Percentiles rank a stretch among this genome's conserved stretches.
phyloP scores from a whole-genome alignment of 2,329 filamentous ascomycete genomes.

The Hirsutella minnesotensis region DNA sequence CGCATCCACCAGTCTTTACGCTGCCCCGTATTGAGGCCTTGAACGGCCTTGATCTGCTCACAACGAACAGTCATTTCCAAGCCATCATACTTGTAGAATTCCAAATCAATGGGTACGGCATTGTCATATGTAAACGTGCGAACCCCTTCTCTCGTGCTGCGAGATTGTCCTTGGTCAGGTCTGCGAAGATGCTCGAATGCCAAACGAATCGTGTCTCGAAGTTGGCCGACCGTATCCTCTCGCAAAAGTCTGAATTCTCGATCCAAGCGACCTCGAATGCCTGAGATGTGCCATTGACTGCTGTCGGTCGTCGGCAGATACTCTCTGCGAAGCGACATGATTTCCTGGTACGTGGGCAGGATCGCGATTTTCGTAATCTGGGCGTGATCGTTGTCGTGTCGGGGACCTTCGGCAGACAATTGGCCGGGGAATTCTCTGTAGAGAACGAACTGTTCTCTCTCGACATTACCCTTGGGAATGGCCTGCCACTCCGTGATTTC shows the following conservation, averaged over 20 bases:
- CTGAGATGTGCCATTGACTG: slow-evolving; percentile 20
- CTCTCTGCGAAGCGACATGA: slow-evolving; percentile 26
- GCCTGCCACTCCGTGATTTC: slow-evolving; percentile 6
- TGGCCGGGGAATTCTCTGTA: slow-evolving; percentile 20
- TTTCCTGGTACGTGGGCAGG: slow-evolving; percentile 36
- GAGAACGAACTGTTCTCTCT: slow-evolving; percentile 17
- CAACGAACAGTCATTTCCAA: slow-evolving; percentile 33
- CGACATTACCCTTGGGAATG: slow-evolving; percentile 4
- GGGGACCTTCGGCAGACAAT: slow-evolving; percentile 17
- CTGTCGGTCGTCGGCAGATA: slow-evolving; percentile 30
- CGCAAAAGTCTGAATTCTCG: slow-evolving; percentile 43
- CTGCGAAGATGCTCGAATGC: slow-evolving; percentile 22
- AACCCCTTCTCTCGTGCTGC: slow-evolving; percentile 11
- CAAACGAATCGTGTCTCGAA: slow-evolving; percentile 34
- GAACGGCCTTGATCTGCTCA: slow-evolving; percentile 25
- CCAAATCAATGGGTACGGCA: slow-evolving; percentile 16
- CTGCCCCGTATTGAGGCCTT: slow-evolving; percentile 10
- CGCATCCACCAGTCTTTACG: slow-evolving; percentile 38
- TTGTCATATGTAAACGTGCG: slow-evolving; percentile 16
- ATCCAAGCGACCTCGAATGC: slow-evolving; percentile 37
- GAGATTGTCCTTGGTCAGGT: neutral
- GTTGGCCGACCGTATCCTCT: slow-evolving; percentile 41
- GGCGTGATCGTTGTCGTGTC: slow-evolving; percentile 38
- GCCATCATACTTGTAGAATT: slow-evolving; percentile 25
- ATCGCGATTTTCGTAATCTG: slow-evolving; percentile 35